phyloP scores from a whole-genome alignment of 2,329 filamentous ascomycete genomes.

The Hymenoscyphus occultus region DNA sequence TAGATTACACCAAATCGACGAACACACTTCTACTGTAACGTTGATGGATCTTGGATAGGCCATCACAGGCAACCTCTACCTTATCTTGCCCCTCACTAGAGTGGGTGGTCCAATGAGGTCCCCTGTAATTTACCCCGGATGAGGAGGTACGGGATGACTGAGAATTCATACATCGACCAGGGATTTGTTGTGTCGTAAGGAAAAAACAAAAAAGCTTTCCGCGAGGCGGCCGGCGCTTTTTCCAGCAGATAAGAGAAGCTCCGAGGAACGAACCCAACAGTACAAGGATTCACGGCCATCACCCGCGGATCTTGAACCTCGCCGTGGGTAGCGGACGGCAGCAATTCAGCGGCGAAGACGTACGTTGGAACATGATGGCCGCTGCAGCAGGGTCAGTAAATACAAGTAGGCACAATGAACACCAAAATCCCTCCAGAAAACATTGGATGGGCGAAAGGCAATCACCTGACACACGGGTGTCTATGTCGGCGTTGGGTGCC shows the following conservation, averaged over 20 bases:
- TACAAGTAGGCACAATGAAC: too few relatives aligned
- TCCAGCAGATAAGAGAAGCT: background rate
- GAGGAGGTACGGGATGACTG: background rate
- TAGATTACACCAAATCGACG: background rate
- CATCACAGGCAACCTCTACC: background rate
- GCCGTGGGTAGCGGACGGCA: too few relatives aligned
- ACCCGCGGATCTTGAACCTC: background rate
- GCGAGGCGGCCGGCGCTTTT: background rate
- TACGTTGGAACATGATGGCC: too few relatives aligned
- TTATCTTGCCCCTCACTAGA: background rate
- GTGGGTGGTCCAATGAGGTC: background rate
- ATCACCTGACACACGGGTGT: too few relatives aligned
- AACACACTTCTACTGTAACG: background rate
- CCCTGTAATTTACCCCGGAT: background rate
- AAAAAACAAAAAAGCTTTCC: background rate
- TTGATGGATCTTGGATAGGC: background rate
- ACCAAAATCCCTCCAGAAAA: too few relatives aligned
- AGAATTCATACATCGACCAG: background rate
- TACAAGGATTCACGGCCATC: background rate
- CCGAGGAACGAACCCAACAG: background rate
- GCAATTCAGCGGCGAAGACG: too few relatives aligned
- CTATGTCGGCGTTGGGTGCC: too few relatives aligned
- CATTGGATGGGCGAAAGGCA: too few relatives aligned
- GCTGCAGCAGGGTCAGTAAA: too few relatives aligned
- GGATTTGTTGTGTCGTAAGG: slow-evolving; percentile 1